These are phyloP conservation scores for Pseudogymnoascus sp. DNA, from an alignment of 2,329 filamentous ascomycete genomes.

Conservation along the genomic window DNA sequence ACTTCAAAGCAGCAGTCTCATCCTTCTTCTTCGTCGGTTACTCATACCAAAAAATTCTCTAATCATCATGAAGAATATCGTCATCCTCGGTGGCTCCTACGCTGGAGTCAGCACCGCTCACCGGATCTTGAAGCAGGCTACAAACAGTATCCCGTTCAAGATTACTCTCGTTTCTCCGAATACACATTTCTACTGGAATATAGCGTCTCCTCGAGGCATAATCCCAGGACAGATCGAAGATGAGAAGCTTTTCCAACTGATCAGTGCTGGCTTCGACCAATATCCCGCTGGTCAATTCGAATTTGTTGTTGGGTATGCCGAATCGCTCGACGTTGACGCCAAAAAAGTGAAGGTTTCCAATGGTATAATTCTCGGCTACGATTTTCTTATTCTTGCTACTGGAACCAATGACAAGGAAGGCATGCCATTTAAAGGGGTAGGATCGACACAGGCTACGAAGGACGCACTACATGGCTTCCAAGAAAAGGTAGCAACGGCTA, in stretches of 20 bases:
- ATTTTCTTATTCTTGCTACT: slow-evolving; percentile 47
- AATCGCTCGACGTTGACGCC: slow-evolving; percentile 32
- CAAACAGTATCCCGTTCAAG: slow-evolving; percentile 34
- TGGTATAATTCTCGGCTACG: slow-evolving; percentile 33
- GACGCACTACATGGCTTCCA: slow-evolving; percentile 20
- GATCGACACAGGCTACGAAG: slow-evolving; percentile 29
- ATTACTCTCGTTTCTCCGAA: slow-evolving; percentile 45
- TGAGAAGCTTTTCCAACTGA: slow-evolving; percentile 31
- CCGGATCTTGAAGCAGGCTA: slow-evolving; percentile 24
- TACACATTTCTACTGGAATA: slow-evolving; percentile 41
- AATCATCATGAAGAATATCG: slow-evolving; percentile 23
- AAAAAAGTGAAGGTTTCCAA: slow-evolving; percentile 36
- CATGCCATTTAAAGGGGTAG: slow-evolving; percentile 43
- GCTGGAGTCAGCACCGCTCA: slow-evolving; percentile 26
- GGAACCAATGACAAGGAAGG: slow-evolving; percentile 36
- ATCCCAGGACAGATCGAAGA: slow-evolving; percentile 39
- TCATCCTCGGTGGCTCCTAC: slow-evolving; percentile 27
- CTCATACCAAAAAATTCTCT: slow-evolving; percentile 9
- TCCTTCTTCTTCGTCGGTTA: slow-evolving; percentile 9
- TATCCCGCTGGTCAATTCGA: slow-evolving; percentile 42
- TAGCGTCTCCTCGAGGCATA: slow-evolving; percentile 40
- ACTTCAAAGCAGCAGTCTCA: slow-evolving; percentile 5
- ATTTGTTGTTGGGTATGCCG: slow-evolving; percentile 42
- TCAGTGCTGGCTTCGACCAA: slow-evolving; percentile 37
- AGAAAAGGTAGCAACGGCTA: slow-evolving; percentile 19